Base-by-base conservation (phyloP, 2,329 filamentous ascomycete species). In the Trichoderma citrinoviride region DNA sequence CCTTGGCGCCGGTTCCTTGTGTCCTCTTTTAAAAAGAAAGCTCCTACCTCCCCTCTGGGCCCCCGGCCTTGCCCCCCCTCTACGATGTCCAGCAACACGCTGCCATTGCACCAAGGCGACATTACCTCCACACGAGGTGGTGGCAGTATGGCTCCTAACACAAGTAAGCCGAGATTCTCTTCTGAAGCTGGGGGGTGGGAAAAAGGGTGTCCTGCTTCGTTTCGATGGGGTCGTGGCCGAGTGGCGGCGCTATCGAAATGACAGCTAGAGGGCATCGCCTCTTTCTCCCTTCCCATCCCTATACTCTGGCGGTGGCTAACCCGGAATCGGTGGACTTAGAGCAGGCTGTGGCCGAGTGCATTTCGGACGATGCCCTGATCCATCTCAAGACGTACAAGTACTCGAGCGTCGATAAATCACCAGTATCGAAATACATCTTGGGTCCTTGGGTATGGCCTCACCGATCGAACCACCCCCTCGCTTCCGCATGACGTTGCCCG, bases 381-480 rank as follows among this genome's bases (percentile, higher is more conserved):
- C 93, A 97, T 77, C 88, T 99, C 72, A 95, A 93, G 79, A 89
- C 90, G 66, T 99, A 99, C 87, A 96, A 97, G 76, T 99, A 99
- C 79, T 96, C 93, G 71, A 92, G 90, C 73, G 93, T 99, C 78
- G 95, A 99, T 83, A 94, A 97, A 79, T 97, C 93, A 57, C 90
- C 91, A 68, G 87, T 97, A 66, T 98, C 95, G 65, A 87, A 93
- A 77, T 96, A 98, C 78, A 91, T 99, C 75, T 85, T 99, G 57
- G 91, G 90, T 71, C 94, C 96, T 75, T 99, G 97, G 82, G 95
- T 98, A 90, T 77, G 90, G 43, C 40, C 33, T 46, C 27, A 50
- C 56, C 55, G 40, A 50, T 44, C 6, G 33, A 37, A 14, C 33
- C 10, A 29, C 44, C 44, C 54, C 52, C 23, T 37, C 25, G 43